Conservation (phyloP, 2,329 filamentous ascomycete genomes). For the Pyrenochaeta sp. region DNA sequence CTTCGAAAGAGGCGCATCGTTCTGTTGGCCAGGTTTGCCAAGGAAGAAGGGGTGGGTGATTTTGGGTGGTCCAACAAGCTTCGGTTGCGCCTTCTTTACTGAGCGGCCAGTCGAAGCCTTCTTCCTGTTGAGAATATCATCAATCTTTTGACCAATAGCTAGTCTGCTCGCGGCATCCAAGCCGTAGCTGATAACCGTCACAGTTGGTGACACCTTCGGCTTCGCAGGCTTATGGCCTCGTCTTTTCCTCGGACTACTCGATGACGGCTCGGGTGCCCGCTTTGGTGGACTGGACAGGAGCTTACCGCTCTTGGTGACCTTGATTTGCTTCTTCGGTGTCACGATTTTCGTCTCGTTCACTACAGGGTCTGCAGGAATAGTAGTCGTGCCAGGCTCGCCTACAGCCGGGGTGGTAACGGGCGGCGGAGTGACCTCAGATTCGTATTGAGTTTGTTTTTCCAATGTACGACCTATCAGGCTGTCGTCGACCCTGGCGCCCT, state of each 20-base stretch:
- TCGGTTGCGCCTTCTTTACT: conserved; percentile 31
- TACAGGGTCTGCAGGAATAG: not conserved
- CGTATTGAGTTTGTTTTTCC: not conserved
- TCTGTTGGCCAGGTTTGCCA: conserved; percentile 57
- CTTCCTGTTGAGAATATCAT: conserved; percentile 64
- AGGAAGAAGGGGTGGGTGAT: conserved; percentile 74
- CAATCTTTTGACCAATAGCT: conserved; percentile 67
- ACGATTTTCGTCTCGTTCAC: conserved; percentile 8
- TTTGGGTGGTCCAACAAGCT: conserved; percentile 52
- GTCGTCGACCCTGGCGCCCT: not conserved
- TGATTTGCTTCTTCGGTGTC: conserved; percentile 47
- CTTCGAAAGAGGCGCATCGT: conserved; percentile 28
- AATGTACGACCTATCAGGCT: conserved; percentile 8
- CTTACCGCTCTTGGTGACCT: conserved; percentile 56
- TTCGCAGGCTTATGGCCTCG: conserved; percentile 31
- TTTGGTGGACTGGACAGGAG: conserved; percentile 54
- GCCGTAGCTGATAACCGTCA: conserved; percentile 70
- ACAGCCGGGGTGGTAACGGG: not conserved
- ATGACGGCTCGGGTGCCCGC: conserved; percentile 17
- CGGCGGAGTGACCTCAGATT: not conserved
- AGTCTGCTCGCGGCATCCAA: conserved; percentile 55
- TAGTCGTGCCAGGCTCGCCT: not conserved
- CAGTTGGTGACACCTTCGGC: conserved; percentile 38
- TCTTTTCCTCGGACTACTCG: conserved; percentile 57
- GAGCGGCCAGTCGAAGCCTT: conserved; percentile 26